These are phyloP conservation scores for Fomitopsis schrenkii DNA, from an alignment of 1,284 basidiomycete genomes.

Conservation along the genomic window DNA sequence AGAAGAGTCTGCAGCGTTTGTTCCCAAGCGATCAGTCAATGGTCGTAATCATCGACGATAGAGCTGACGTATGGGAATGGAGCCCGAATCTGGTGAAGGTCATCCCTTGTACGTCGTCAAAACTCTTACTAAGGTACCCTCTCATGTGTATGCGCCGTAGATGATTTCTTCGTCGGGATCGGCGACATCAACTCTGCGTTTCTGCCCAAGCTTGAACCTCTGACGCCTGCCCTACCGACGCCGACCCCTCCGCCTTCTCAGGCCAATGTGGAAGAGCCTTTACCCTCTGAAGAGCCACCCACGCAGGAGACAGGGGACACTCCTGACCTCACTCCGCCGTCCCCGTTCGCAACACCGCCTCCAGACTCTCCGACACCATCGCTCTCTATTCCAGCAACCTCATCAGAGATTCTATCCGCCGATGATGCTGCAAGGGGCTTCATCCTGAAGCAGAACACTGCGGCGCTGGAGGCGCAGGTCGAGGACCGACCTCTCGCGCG, in stretches of 20 bases:
- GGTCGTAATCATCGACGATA: constrained; percentile 99
- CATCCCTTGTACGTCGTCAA: constrained; percentile 75
- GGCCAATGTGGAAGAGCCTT: constrained; percentile 3
- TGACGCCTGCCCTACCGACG: constrained; percentile 32
- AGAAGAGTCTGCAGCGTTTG: constrained; percentile 87
- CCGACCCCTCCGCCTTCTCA: constrained; percentile 13
- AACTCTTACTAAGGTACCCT: constrained; percentile 1
- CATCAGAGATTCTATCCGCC: constrained; percentile 9
- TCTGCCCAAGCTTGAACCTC: constrained; percentile 70
- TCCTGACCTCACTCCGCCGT: constrained; percentile 4
- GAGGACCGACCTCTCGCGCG: constrained; percentile 86
- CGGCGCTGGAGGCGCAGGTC: constrained; percentile 79
- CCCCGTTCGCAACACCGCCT: constrained; percentile 2
- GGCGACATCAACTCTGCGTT: constrained; percentile 97
- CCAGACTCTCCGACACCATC: constrained; percentile 9
- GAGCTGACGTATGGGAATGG: constrained; percentile 97
- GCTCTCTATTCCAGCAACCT: constrained; percentile 14
- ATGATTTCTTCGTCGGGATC: constrained; percentile 98
- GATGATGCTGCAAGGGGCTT: constrained; percentile 47
- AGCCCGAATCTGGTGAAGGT: constrained; percentile 96
- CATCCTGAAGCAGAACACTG: constrained; percentile 59
- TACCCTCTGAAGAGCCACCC: constrained; percentile 2
- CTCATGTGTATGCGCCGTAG: constrained; percentile 38
- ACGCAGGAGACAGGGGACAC: constrained; percentile 1
- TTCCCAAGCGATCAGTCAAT: constrained; percentile 98